Conservation (phyloP, 129 eudicot genomes). For the Scalesia atractyloides region DNA sequence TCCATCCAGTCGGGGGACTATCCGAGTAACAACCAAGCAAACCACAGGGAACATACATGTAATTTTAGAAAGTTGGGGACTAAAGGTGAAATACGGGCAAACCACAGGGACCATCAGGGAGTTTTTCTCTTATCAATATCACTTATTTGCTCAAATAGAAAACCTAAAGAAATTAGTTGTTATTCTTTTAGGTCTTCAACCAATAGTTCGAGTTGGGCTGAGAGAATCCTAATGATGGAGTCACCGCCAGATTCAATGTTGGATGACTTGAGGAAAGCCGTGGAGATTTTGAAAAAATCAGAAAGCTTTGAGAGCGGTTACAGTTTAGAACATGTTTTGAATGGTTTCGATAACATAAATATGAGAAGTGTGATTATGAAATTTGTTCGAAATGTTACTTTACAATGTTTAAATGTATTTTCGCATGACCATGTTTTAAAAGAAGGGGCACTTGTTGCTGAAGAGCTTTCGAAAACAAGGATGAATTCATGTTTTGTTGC, state of each 20-base stretch:
- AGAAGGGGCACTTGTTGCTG: constrained; percentile 81
- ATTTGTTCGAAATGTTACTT: constrained; percentile 75
- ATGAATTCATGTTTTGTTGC: constrained; percentile 45
- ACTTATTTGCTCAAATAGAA: neutral
- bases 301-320: constrained; percentile 34
- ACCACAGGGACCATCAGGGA: no score
- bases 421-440: constrained; percentile 72
- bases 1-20: no score
- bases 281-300: constrained; percentile 40
- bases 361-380: constrained; percentile 76
- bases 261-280: constrained; percentile 54
- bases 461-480: constrained; percentile 71
- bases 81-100: no score
- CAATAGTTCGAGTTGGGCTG: constrained; percentile 73
- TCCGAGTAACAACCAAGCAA: no score
- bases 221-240: constrained; percentile 67
- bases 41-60: no score
- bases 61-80: no score
- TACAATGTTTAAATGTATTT: constrained; percentile 68
- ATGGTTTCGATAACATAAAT: constrained; percentile 41
- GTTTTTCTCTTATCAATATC: neutral
- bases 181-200: constrained; percentile 61
- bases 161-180: constrained; percentile 2
- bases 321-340: constrained; percentile 49
- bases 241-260: constrained; percentile 49